Percentiles rank a stretch among this genome's conserved stretches.
Evolutionary conservation across 202 grass and related monocot genomes (phyloP).

Genomic region (Cymbopogon flexuosus): DNA sequence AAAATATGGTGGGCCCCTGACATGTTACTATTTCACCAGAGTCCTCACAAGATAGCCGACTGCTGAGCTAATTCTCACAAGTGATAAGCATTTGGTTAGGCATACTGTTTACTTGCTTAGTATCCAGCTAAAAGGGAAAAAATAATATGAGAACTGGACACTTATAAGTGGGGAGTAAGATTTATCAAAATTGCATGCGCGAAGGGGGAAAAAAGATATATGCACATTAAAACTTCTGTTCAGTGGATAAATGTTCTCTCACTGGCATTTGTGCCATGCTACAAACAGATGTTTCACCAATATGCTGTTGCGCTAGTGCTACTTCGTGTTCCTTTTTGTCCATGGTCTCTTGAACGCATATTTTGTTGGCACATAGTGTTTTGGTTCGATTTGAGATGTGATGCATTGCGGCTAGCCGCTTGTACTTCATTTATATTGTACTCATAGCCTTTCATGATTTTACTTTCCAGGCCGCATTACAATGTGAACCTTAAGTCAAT

Average conservation of each 20-base stretch:
- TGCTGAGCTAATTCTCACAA: background rate
- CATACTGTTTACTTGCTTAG: background rate
- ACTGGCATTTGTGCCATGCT: background rate
- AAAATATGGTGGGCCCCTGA: background rate
- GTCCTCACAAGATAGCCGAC: background rate
- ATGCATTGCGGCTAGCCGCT: background rate
- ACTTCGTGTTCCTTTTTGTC: background rate
- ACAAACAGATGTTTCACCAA: background rate
- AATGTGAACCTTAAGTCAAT: conserved; percentile 81
- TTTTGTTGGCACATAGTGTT: background rate
- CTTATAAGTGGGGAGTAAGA: background rate
- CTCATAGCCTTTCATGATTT: conserved; percentile 12
- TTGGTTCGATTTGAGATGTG: conserved; percentile 10
- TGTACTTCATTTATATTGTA: conserved; percentile 17
- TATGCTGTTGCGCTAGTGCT: background rate
- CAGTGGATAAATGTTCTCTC: background rate
- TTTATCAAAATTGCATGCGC: background rate
- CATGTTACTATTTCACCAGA: background rate
- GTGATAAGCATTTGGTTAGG: background rate
- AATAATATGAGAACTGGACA: background rate
- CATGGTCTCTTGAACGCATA: background rate
- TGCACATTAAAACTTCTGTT: background rate
- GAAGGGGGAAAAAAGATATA: background rate
- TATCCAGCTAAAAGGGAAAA: background rate
- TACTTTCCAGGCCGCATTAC: conserved; percentile 64